phyloP scores from a whole-genome alignment of 2,329 filamentous ascomycete genomes.

The Coniochaeta sp. region DNA sequence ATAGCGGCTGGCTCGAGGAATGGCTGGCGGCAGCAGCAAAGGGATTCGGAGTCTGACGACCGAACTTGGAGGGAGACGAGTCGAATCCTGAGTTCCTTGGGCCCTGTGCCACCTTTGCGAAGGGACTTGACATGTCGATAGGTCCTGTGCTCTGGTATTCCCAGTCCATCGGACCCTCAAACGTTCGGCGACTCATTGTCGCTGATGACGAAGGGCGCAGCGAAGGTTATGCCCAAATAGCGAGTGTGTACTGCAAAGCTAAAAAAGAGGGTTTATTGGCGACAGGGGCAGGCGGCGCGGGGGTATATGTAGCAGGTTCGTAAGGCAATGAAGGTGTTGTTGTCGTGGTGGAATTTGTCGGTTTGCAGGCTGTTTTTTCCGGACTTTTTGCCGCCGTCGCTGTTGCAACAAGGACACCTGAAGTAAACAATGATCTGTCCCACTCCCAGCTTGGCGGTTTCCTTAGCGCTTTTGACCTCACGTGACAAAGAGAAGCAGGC shows the following conservation, averaged over 20 bases:
- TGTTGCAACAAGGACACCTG: background rate
- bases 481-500: background rate
- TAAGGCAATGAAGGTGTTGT: background rate
- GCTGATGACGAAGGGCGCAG: background rate
- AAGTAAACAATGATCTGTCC: background rate
- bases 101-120: conserved; percentile 43
- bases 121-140: conserved; percentile 55
- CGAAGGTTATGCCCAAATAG: background rate
- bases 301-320: background rate
- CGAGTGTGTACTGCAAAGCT: background rate
- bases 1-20: conserved; percentile 9
- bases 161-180: conserved; percentile 60
- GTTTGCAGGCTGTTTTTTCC: background rate
- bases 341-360: background rate
- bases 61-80: conserved; percentile 18
- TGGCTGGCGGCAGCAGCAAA: conserved; percentile 12
- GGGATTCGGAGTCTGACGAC: conserved; percentile 14
- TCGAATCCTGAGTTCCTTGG: conserved; percentile 21
- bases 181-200: conserved; percentile 47
- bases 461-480: background rate
- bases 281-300: background rate
- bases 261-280: background rate
- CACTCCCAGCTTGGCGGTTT: background rate
- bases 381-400: background rate
- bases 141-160: conserved; percentile 53